Base-by-base conservation (phyloP, 805 yeast species). In the Ogataea saltuana region DNA sequence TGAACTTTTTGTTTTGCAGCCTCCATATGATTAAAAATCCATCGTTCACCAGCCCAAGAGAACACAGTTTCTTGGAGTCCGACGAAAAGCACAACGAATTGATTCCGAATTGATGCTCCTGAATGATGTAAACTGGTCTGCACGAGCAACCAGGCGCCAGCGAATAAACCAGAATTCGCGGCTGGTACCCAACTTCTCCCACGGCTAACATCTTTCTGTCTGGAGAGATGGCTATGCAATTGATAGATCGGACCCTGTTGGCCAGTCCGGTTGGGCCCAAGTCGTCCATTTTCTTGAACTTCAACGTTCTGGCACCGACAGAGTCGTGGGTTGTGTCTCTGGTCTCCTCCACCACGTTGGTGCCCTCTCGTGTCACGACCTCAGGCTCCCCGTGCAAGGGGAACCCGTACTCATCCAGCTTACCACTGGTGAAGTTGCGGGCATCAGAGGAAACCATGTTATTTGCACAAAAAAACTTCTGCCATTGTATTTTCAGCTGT, bases 101-200 rank as follows among this genome's bases (percentile, higher is more conserved):
- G 13, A 85, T 70, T 0, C 90, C 91, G 60, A 80, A 85, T 10
- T 74, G 69, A 60, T 85, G 93, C 48, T 82, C 88, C 41, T 69
- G 62, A 1, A 81, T 71, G 12, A 74, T 65, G 7, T 76, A 75
- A 6, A 81, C 59, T 1, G 88, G 86, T n/a, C 56, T 60, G 4
- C 63, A 54, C 10, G 67, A 54, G 35, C 78, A 69, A 47, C 72
- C 72, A 12, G 72, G 67, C 0, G 82, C 81, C 12, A 81, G 61
- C 2, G 86, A 80, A 54, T 73, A 83, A 11, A 83, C 51, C 16
- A 82, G 61, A 2, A 85, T 70, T 15, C 89, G 66, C 1, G 91
- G 91, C 49, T 74, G 78, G 48, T 80, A 81, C 0, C 90, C 90
- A 0, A 72, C 60, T 55, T 85, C 91, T 2, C 91, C 91, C 12